Conservation (phyloP, 169 alveolate genomes). For the Eimeria praecox region DNA sequence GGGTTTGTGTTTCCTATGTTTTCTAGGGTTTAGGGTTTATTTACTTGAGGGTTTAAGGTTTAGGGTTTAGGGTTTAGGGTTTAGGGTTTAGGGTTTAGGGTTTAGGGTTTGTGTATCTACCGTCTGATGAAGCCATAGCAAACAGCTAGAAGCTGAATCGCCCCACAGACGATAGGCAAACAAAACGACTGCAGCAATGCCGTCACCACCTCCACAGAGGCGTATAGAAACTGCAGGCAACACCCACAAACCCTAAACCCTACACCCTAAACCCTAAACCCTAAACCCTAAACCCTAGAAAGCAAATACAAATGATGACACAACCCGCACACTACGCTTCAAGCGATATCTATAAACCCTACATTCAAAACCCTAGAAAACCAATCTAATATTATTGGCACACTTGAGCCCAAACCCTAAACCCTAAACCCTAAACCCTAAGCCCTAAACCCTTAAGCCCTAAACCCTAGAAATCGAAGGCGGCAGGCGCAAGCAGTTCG, state of each 20-base stretch:
- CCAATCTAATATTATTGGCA: not conserved
- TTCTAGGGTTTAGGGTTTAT: not conserved
- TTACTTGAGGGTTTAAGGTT: not conserved
- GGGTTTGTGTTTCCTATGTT: too few relatives aligned
- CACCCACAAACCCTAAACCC: conserved; percentile 24
- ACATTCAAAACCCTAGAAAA: not conserved
- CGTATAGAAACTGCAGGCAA: conserved; percentile 60
- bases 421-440: conserved; percentile 14
- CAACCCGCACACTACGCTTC: not conserved
- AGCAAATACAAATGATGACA: not conserved
- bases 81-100: conserved; percentile 44
- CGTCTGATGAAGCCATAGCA: conserved; percentile 79
- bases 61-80: not conserved
- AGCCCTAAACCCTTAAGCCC: not conserved
- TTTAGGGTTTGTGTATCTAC: not conserved
- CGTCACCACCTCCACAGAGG: conserved; percentile 77
- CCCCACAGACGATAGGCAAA: conserved; percentile 74
- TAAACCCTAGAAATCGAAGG: too few relatives aligned
- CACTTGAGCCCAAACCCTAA: not conserved
- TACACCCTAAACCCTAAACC: conserved; percentile 15
- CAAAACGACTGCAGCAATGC: conserved; percentile 64
- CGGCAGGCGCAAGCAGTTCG: too few relatives aligned
- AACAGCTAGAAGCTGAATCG: conserved; percentile 78
- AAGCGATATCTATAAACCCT: not conserved
- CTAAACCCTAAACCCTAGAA: not conserved